Base-by-base conservation (phyloP, 352 stramenopile genomes). In the Pythium diclinum region DNA sequence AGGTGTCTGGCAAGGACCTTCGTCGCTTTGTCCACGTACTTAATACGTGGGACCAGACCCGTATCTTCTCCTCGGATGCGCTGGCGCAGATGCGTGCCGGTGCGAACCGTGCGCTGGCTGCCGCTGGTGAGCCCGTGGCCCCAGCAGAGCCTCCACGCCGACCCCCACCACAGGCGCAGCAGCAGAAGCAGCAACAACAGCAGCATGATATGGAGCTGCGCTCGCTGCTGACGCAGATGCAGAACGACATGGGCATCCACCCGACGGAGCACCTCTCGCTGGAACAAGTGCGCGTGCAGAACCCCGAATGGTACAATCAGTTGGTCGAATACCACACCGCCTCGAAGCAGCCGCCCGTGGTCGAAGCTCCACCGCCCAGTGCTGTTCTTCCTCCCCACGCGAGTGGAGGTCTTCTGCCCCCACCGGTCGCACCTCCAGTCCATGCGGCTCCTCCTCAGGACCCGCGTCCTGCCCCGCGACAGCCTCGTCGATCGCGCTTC, bases 191-290 rank as follows among this genome's bases (percentile, higher is more conserved):
- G 13, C 63, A 60, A 57, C 61, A 78, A 30, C 73, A 81, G 53
- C 72, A 87, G 44, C 71, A 89, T 42, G 86, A 95, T 57, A 83
- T 92, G 80, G 85, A 91, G 66, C 72, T 95, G 32, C 83, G 87
- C 3, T 82, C 78, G 10, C 74, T 95, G 46, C 73, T 95, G 21
- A 92, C 84, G n/a, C 49, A 82, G 67, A 71, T 95, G 28, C 87
- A 95, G 69, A 95, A 93, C 49, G 87, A 95, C 46, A 92, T 94
- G 82, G 81, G 77, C 3, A 92, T 95, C 58, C 87, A 95, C 62
- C 87, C 87, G 48, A 92, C 85, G 1, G 78, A 93, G 63, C 87
- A 95, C 70, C 85, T 95, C 75, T 85, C 80, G 56, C 73, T 95
- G 32, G 87, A 95, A 62, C 82, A 95, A 79, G 87, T 95, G 64